phyloP scores from a whole-genome alignment of 441 rosid species.

The Macaranga tanarius region DNA sequence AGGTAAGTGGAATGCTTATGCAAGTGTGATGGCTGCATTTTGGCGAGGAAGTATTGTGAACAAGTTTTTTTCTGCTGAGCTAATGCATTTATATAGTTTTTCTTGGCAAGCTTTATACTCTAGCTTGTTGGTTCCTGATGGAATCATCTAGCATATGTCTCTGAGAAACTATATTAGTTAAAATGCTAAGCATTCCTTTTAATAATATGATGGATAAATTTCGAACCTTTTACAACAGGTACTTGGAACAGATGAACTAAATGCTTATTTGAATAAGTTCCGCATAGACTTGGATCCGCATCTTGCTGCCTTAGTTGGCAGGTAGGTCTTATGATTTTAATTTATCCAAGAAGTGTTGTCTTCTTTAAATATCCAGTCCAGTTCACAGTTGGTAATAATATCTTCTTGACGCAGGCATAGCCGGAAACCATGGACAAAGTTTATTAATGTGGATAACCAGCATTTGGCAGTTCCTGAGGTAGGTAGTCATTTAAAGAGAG shows the following conservation, averaged over 20 bases:
- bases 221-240: slow-evolving; percentile 42
- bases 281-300: slow-evolving; percentile 89
- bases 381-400: slow-evolving; percentile 13
- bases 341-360: neutral
- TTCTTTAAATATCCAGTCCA: neutral
- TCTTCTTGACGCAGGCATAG: slow-evolving; percentile 56
- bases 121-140: no score
- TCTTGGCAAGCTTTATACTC: neutral
- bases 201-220: slow-evolving; percentile 3
- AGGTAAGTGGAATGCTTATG: slow-evolving; percentile 44
- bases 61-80: neutral
- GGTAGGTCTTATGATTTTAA: slow-evolving; percentile 39
- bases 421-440: slow-evolving; percentile 90
- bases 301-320: slow-evolving; percentile 87
- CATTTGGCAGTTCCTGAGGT: slow-evolving; percentile 94
- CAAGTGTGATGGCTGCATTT: neutral
- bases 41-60: neutral
- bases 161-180: no score
- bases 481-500: slow-evolving; percentile 10
- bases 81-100: neutral
- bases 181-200: neutral
- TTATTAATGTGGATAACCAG: slow-evolving; percentile 80
- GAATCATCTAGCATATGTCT: no score
- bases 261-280: slow-evolving; percentile 73
- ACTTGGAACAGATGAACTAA: slow-evolving; percentile 90